phyloP scores from a whole-genome alignment of 2,329 filamentous ascomycete genomes.

The Apiospora hydei region DNA sequence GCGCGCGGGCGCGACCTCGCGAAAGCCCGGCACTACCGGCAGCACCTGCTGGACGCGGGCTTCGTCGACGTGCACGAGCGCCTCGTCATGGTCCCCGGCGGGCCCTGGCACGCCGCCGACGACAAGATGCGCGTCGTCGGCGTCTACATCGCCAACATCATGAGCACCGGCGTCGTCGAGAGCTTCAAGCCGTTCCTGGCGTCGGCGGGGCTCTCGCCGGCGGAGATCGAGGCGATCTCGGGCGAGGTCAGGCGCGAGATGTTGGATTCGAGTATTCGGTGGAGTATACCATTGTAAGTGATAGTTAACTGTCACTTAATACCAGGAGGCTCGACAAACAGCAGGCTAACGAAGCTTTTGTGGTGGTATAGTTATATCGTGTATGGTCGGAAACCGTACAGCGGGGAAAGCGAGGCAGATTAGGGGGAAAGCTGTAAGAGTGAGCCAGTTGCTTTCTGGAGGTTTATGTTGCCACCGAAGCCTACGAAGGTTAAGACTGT shows the following conservation, averaged over 20 bases:
- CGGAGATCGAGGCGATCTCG: background rate
- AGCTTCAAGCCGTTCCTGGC: conserved; percentile 7
- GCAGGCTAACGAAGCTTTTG: background rate
- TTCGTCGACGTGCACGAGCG: conserved; percentile 52
- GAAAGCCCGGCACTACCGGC: background rate
- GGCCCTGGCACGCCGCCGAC: conserved; percentile 62
- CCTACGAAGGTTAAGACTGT: background rate
- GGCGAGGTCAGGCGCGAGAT: background rate
- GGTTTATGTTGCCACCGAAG: too few species aligned
- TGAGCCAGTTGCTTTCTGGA: background rate
- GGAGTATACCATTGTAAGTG: conserved; percentile 18
- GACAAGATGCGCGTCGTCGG: conserved; percentile 56
- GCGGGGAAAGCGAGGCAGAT: background rate
- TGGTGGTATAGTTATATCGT: background rate
- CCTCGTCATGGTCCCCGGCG: conserved; percentile 52
- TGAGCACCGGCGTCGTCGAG: background rate
- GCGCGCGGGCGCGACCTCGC: background rate
- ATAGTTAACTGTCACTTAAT: background rate
- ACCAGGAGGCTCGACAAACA: background rate
- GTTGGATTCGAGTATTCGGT: background rate
- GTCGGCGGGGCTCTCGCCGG: background rate
- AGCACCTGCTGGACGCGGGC: conserved; percentile 45
- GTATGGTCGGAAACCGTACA: conserved; percentile 4
- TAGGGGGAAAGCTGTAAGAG: background rate
- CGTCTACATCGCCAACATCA: background rate